phyloP scores from a whole-genome alignment of 2,329 filamentous ascomycete species.

The Ceratocystis ficicola region DNA sequence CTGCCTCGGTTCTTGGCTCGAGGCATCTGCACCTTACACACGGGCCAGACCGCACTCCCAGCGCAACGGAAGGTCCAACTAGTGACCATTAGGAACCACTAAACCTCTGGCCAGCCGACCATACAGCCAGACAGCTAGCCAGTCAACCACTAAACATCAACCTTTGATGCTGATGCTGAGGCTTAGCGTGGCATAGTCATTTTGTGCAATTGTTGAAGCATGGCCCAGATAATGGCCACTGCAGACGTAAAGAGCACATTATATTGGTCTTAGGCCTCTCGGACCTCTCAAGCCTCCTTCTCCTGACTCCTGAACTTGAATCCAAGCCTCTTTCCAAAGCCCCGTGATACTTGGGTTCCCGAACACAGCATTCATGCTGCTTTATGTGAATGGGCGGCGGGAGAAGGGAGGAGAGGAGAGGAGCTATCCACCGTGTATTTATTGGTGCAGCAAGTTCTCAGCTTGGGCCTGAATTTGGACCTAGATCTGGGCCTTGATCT shows the following conservation, averaged over 20 bases:
- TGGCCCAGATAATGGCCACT: not conserved
- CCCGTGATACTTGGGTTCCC: not conserved
- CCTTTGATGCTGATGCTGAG: not conserved
- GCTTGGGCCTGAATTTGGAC: not conserved
- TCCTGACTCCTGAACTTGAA: slow-evolving; percentile 6
- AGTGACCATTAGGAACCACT: not conserved
- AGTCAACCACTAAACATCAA: not conserved
- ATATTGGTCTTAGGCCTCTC: slow-evolving; percentile 7
- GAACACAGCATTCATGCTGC: not conserved
- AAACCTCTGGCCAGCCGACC: too few species aligned
- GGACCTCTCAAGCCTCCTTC: slow-evolving; percentile 9
- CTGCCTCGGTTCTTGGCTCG: not conserved
- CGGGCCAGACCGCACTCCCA: slow-evolving; percentile 11
- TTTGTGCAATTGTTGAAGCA: slow-evolving; percentile 1
- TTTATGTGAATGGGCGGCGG: not conserved
- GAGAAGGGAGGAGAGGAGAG: not conserved
- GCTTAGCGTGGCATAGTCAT: slow-evolving; percentile 6
- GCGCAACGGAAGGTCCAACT: not conserved
- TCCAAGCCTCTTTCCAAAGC: not conserved
- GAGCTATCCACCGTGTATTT: not conserved
- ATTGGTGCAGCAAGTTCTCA: not conserved
- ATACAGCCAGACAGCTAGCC: not conserved
- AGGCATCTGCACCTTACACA: not conserved
- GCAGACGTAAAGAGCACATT: slow-evolving; percentile 6
- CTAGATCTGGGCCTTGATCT: not conserved